Percentiles rank a stretch among this genome's conserved stretches.
Conservation (phyloP, 768 basidiomycete species). For the Phanerodontia chrysosporium region DNA sequence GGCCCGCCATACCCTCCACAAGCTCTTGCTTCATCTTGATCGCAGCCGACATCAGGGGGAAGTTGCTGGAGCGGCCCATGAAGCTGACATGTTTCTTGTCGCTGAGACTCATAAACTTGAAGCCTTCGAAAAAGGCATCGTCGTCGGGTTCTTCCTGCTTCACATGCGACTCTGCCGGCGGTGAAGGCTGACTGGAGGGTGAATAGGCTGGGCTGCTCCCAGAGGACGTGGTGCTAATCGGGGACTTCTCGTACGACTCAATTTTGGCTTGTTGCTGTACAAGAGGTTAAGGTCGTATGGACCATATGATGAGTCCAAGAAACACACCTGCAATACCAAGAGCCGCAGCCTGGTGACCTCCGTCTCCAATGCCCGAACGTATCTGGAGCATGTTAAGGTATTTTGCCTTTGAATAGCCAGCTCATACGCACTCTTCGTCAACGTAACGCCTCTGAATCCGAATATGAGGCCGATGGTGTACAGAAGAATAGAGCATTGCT, state of each 20-base stretch:
- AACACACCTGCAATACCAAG: not conserved
- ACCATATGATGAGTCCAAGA: not conserved
- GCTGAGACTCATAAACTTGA: constrained; percentile 19
- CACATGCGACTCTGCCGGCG: not conserved
- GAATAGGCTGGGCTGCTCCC: not conserved
- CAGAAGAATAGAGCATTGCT: not conserved
- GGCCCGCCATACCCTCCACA: not conserved
- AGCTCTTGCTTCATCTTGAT: constrained; percentile 31
- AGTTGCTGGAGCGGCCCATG: constrained; percentile 38
- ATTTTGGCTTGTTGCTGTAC: not conserved
- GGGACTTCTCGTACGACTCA: not conserved
- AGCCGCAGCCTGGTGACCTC: constrained; percentile 12
- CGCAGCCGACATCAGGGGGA: constrained; percentile 37
- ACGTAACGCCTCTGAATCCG: not conserved
- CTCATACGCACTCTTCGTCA: not conserved
- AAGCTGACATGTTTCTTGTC: constrained; percentile 22
- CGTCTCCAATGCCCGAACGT: constrained; percentile 10
- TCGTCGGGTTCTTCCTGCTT: constrained; percentile 31
- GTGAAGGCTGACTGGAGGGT: not conserved
- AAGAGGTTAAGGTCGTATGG: not conserved
- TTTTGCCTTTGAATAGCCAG: not conserved
- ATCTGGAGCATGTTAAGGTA: constrained; percentile 3
- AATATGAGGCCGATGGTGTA: not conserved
- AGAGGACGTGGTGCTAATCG: not conserved
- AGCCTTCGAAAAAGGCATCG: not conserved